Conservation (phyloP, 164 flowering plant species). For the Cinnamomum micranthum region DNA sequence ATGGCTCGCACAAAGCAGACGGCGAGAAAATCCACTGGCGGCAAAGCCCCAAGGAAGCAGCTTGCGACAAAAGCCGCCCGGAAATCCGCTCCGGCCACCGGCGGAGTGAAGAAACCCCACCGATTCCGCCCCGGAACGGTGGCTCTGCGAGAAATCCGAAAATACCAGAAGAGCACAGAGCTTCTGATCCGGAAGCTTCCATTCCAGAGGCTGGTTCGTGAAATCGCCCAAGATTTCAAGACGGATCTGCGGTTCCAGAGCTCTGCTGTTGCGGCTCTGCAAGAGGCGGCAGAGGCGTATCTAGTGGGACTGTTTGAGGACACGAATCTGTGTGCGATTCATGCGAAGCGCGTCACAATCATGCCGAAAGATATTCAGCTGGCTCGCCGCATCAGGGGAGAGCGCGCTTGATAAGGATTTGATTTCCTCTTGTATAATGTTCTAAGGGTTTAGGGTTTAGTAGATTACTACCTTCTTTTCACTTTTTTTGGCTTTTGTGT, state of each 20-base stretch:
- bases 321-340: slow-evolving; percentile 36
- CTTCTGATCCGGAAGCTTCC: slow-evolving; percentile 29
- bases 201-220: slow-evolving; percentile 32
- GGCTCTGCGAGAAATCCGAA: slow-evolving; percentile 10
- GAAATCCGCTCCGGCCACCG: slow-evolving; percentile 35
- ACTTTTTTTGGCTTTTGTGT: too few species aligned
- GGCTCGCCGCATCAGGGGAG: slow-evolving; percentile 36
- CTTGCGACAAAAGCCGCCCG: slow-evolving; percentile 23
- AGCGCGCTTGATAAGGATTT: slow-evolving; percentile 24
- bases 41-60: slow-evolving; percentile 16
- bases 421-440: neutral
- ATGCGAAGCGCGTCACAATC: slow-evolving; percentile 37
- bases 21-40: slow-evolving; percentile 30
- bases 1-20: slow-evolving; percentile 34
- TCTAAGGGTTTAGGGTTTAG: neutral
- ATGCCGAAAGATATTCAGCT: slow-evolving; percentile 45
- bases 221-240: slow-evolving; percentile 39
- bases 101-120: slow-evolving; percentile 35
- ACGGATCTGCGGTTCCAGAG: slow-evolving; percentile 41
- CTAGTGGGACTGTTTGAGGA: slow-evolving; percentile 22
- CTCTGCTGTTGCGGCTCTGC: slow-evolving; percentile 33
- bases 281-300: slow-evolving; percentile 32
- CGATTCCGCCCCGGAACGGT: slow-evolving; percentile 10
- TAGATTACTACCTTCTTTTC: too few species aligned
- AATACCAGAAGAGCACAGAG: slow-evolving; percentile 15